Evolutionary conservation across 169 alveolate genomes (phyloP), one percentile per base, ranked within the genome.

Genomic region (Cryptosporidium viatorum): DNA sequence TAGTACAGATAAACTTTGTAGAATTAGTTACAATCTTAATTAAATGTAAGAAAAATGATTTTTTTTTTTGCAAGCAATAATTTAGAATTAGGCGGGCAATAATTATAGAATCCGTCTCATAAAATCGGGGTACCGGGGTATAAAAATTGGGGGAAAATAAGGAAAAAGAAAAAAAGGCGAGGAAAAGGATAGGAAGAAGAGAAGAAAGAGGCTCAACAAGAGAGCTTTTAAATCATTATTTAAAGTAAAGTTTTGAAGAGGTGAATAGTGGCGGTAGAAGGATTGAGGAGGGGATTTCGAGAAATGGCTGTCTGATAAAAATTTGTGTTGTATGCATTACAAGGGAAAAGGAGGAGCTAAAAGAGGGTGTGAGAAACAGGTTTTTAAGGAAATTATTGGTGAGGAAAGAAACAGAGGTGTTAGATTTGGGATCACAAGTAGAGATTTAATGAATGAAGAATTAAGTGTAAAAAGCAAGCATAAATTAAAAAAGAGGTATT

Each of bases 291-390:
- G 50, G 18, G 52, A n/a, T n/a, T 65, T 65, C 71, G 26, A 65
- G 71, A 65, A 37, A 65, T 65, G 71, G 31, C 23, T 65, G 71
- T 26, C 52, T 31, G 71, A 31, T 65, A 35, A 14, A 2, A 48
- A 65, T 31, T 37, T 33, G 50, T 31, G 50, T 33, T 33, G 71
- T 14, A 33, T 14, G 48, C 10, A 35, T 21, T 21, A 65, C 21
- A 65, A 65, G 71, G 71, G 71, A 65, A 55, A 65, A 65, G 71
- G 71, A 65, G 71, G 71, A 65, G 71, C 23, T 65, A 65, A 37
- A n/a, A 65, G 71, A 35, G 50, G 43, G 71, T 65, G 48, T 65
- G 71, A 65, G 71, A 65, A 65, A 51, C 71, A 65, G 71, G 71
- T 65, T 65, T 29, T 65, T 18, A 14, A n/a, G 51, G 51, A 33